Base-by-base conservation (phyloP, 495 filamentous ascomycete species). In the Pseudevernia furfuracea region DNA sequence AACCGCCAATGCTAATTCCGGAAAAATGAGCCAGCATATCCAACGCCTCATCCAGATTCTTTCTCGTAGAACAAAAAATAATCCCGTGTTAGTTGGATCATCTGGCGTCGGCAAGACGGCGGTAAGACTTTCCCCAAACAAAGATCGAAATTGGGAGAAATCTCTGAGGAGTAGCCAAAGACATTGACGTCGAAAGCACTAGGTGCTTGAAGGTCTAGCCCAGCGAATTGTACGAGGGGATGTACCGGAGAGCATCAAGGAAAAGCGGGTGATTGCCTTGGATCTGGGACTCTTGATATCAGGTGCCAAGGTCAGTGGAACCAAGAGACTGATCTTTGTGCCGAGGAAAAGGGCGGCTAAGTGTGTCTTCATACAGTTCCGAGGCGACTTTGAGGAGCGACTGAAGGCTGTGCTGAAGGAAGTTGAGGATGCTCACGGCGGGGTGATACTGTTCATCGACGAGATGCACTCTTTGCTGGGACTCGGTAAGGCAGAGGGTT, bases 71-170 rank as follows among this genome's bases (percentile, higher is more conserved):
- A 97, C 94, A 8, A 98, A 97, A 75, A 97, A 98, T 72, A 97
- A 97, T 66, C 94, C 94, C 2, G 93, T 97, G 25, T 78, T 97
- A 37, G 96, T 97, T 65, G 94, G 94, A 69, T 85, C 83, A 37
- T 92, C 94, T 9, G 94, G 94, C 68, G 96, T 92, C 19, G 94
- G 94, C 57, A 98, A 98, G 75, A 98, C 94, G 2, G 94, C 94
- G 2, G 89, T 52, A 52, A 28, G 48, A 30, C 8, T 44, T 4
- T 19, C 15, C 41, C 41, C 41, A 44, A 44, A 44, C 8, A 8
- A 19, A 19, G 17, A 21, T 8, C 21, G 41, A 1, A 4, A 44
- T 44, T 44, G 41, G 14, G 8, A 19, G n/a, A 48, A 9, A 3
- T 48, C 8, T 48, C 2, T 23, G n/a, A 23, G 44, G 3, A n/a